Evolutionary conservation across 495 filamentous ascomycete genomes (phyloP).

Genomic region (Parathielavia hyrcaniae): DNA sequence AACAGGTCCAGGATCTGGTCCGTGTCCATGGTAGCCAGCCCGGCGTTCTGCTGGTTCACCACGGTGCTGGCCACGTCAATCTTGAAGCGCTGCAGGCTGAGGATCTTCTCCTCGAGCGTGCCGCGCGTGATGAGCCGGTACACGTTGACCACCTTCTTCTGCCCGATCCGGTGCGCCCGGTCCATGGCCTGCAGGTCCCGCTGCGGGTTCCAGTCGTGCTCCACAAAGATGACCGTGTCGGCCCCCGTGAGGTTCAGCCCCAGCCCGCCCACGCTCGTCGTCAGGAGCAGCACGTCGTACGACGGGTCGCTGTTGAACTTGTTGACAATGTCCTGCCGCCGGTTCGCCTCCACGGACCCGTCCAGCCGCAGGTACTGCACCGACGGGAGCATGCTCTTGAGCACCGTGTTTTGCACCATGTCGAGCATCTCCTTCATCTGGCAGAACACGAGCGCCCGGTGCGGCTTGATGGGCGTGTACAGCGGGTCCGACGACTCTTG

Average conservation of each 20-base stretch:
- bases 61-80: constrained; percentile 97
- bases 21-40: constrained; percentile 89
- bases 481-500: constrained; percentile 57
- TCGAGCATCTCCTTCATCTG: constrained; percentile 99
- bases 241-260: constrained; percentile 94
- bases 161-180: constrained; percentile 93
- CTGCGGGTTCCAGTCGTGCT: constrained; percentile 99
- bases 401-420: constrained; percentile 88
- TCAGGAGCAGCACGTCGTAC: constrained; percentile 86
- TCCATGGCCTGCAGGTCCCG: constrained; percentile 99
- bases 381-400: constrained; percentile 76
- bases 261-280: constrained; percentile 89
- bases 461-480: constrained; percentile 76
- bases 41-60: constrained; percentile 98
- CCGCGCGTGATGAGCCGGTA: constrained; percentile 93
- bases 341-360: constrained; percentile 80
- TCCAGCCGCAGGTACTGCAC: constrained; percentile 88
- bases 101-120: constrained; percentile 96
- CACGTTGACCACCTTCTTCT: constrained; percentile 99
- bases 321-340: constrained; percentile 94
- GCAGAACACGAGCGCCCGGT: constrained; percentile 94
- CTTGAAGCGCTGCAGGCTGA: constrained; percentile 98
- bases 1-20: constrained; percentile 97
- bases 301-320: constrained; percentile 96
- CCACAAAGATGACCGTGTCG: constrained; percentile 98